phyloP scores from a whole-genome alignment of 2,329 filamentous ascomycete genomes.

The Paracamarosporium sp. region DNA sequence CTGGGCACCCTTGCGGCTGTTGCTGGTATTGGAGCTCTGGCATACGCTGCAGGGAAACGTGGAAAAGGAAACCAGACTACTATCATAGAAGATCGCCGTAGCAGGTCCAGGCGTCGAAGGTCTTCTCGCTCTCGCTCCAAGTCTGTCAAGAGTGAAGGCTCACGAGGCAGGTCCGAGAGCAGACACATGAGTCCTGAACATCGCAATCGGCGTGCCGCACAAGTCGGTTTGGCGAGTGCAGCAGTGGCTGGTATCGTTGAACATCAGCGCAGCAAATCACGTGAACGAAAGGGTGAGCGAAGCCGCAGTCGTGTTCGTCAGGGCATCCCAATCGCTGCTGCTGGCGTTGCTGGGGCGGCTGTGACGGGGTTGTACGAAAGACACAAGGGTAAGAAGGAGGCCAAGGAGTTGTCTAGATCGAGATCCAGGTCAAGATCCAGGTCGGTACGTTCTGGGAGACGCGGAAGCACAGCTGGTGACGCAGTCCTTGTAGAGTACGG shows the following conservation, averaged over 20 bases:
- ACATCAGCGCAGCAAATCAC: conserved; percentile 64
- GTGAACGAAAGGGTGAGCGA: conserved; percentile 58
- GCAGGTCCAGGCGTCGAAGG: conserved; percentile 53
- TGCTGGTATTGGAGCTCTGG: conserved; percentile 66
- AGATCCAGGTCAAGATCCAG: conserved; percentile 53
- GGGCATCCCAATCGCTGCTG: conserved; percentile 66
- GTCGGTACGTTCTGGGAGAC: conserved; percentile 52
- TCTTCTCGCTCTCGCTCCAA: conserved; percentile 42
- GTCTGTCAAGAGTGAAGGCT: conserved; percentile 33
- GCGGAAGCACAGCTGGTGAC: conserved; percentile 53
- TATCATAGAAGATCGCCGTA: conserved; percentile 55
- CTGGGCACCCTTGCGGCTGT: conserved; percentile 66
- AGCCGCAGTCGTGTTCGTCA: conserved; percentile 63
- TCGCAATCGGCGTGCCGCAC: conserved; percentile 65
- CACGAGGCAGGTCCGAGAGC: conserved; percentile 48
- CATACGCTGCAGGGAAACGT: conserved; percentile 58
- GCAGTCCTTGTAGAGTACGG: conserved; percentile 69
- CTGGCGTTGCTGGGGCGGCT: conserved; percentile 67
- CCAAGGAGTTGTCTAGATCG: conserved; percentile 54
- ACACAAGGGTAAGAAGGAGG: conserved; percentile 65
- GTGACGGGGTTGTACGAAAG: conserved; percentile 69
- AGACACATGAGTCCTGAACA: conserved; percentile 53
- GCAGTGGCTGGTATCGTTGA: conserved; percentile 68
- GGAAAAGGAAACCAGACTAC: conserved; percentile 55
- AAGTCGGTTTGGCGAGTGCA: conserved; percentile 68